Base-by-base conservation (phyloP, 768 basidiomycete genomes). In the Lentinula boryana region DNA sequence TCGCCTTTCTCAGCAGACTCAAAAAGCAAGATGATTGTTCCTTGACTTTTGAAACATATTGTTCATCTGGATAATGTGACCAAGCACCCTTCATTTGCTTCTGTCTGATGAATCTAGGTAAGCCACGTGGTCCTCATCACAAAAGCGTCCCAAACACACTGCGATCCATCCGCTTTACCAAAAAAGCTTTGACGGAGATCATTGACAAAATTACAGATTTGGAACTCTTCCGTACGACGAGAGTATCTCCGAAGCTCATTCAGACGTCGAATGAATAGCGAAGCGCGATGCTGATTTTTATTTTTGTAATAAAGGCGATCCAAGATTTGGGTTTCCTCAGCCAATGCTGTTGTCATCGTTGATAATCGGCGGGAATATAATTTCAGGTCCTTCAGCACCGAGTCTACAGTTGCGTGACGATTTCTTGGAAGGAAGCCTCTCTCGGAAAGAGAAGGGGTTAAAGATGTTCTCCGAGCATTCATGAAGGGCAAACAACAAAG, bases 221-320 rank as follows among this genome's bases (percentile, higher is more conserved):
- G 69, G 8, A 76, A 62, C 1, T 65, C 68, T 18, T 71, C 64
- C 7, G 81, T 51, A 36, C 78, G 74, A 35, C 72, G 70, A 21
- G 77, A 77, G 65, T 80, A 83, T 57, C 84, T 78, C 63, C 86
- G 78, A 18, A 86, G 75, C 67, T 92, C 91, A 9, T 69, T 66
- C 15, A 87, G 74, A 33, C 83, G 83, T 66, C 81, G 76, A 87
- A 89, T 92, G 70, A 90, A 91, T 10, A 91, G 71, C 27, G 87
- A 80, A 3, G 77, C 68, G 33, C 84, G 80, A 68, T 89, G 88
- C 66, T 93, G 91, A 64, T 91, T 93, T 68, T 88, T 90, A 63
- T 84, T 84, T 65, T 89, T 90, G 74, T 93, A 92, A 69, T 86
- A 86, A 1, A 92, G 68, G 62, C 87, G 78, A 65, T 86, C 83